A percentile compares a stretch with the other conserved stretches of the same genome.
phyloP scores from a whole-genome alignment of 208 protist species.

The Wallacemonas sp. region DNA sequence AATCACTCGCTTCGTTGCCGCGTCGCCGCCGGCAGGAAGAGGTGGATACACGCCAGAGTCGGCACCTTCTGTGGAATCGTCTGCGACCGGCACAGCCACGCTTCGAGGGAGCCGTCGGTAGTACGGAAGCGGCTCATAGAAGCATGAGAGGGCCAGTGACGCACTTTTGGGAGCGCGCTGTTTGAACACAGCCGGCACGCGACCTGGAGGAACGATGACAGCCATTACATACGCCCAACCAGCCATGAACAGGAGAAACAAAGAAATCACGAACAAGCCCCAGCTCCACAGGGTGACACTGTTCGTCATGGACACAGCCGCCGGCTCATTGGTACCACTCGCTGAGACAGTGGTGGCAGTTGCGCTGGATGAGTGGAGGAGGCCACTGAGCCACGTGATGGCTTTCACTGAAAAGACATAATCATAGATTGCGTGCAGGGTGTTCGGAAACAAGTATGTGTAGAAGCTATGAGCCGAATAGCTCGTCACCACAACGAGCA shows the following conservation, averaged over 20 bases:
- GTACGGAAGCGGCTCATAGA: constrained; percentile 55
- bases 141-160: constrained; percentile 57
- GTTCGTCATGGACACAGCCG: constrained; percentile 5
- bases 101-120: not conserved
- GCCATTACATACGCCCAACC: constrained; percentile 77
- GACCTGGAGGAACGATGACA: constrained; percentile 57
- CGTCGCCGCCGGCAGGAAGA: not conserved
- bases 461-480: constrained; percentile 81
- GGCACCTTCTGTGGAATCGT: not conserved
- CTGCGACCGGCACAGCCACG: not conserved
- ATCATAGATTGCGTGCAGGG: constrained; percentile 26
- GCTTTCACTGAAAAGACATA: constrained; percentile 9
- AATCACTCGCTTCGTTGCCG: not conserved
- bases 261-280: constrained; percentile 54
- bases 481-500: constrained; percentile 49
- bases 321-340: not conserved
- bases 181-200: constrained; percentile 68
- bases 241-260: constrained; percentile 56
- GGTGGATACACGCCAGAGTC: constrained; percentile 16
- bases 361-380: not conserved
- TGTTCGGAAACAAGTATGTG: constrained; percentile 71
- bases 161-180: constrained; percentile 62
- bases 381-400: not conserved
- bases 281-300: constrained; percentile 37
- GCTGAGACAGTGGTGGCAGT: not conserved